Conservation (phyloP, 371 early-diverging fungal genomes). For the Haplosporangium sp. region DNA sequence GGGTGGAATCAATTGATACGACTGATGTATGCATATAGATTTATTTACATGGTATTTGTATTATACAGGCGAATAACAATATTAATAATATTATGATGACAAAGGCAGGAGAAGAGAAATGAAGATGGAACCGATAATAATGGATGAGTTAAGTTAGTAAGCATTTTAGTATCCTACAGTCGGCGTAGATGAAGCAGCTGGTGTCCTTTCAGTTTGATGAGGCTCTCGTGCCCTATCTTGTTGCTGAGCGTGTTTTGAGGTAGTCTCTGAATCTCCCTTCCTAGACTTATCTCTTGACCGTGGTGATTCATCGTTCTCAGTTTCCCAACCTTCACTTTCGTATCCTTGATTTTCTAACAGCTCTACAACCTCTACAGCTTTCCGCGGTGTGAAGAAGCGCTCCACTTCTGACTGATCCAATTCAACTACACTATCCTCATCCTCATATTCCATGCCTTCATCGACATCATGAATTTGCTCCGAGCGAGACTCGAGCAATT, state of each 20-base stretch:
- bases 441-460: conserved; percentile 1
- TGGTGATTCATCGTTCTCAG: conserved; percentile 43
- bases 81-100: neutral
- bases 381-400: conserved; percentile 18
- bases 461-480: neutral
- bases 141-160: too few species aligned
- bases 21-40: conserved; percentile 3
- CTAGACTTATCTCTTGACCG: conserved; percentile 19
- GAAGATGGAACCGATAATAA: neutral
- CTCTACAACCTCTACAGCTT: conserved; percentile 14
- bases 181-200: neutral
- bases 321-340: conserved; percentile 50
- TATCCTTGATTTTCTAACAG: conserved; percentile 15
- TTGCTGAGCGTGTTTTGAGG: neutral
- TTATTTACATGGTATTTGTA: conserved; percentile 5
- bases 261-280: neutral
- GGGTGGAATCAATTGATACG: neutral
- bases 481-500: conserved; percentile 15
- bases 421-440: conserved; percentile 35
- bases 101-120: neutral
- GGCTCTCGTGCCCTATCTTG: neutral
- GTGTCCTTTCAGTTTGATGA: neutral
- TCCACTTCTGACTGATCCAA: conserved; percentile 29
- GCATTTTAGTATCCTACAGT: neutral
- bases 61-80: conserved; percentile 6